Evolutionary conservation across 305 asterid genomes (phyloP).

Genomic region (Rubia balearica): DNA sequence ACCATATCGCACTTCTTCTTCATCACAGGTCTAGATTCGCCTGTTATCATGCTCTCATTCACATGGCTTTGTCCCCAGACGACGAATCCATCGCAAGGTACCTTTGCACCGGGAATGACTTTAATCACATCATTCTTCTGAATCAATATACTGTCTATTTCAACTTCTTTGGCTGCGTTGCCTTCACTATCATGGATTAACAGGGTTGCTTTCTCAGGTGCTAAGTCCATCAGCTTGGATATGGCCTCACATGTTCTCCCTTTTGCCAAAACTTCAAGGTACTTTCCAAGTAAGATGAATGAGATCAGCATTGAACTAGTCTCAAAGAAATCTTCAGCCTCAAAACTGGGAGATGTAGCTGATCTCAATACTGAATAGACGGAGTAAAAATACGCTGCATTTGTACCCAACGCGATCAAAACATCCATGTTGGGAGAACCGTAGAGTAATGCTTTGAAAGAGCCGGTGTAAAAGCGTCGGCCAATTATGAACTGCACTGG

Average conservation of each 20-base stretch:
- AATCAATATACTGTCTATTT: conserved; percentile 61
- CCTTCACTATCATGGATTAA: conserved; percentile 41
- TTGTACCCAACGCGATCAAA: conserved; percentile 65
- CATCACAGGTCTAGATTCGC: conserved; percentile 66
- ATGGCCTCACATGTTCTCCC: conserved; percentile 57
- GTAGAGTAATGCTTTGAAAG: conserved; percentile 52
- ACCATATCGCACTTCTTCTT: conserved; percentile 59
- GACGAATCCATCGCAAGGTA: conserved; percentile 71
- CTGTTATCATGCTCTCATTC: conserved; percentile 82
- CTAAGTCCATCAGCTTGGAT: conserved; percentile 69
- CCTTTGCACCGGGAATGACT: conserved; percentile 72
- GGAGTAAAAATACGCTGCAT: conserved; percentile 71
- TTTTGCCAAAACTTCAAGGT: conserved; percentile 50
- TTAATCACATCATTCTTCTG: conserved; percentile 61
- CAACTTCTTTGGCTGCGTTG: conserved; percentile 55
- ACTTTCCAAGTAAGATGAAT: conserved; percentile 51
- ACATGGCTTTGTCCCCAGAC: conserved; percentile 73
- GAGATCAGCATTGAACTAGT: conserved; percentile 56
- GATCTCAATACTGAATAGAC: conserved; percentile 64
- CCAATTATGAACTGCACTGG: conserved; percentile 88
- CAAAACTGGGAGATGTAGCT: conserved; percentile 41
- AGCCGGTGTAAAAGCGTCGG: conserved; percentile 56
- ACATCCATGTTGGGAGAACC: conserved; percentile 91
- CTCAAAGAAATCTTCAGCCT: conserved; percentile 48
- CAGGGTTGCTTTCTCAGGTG: conserved; percentile 53